phyloP scores from a whole-genome alignment of 2,329 filamentous ascomycete species.

The Trichoderma polysporum region DNA sequence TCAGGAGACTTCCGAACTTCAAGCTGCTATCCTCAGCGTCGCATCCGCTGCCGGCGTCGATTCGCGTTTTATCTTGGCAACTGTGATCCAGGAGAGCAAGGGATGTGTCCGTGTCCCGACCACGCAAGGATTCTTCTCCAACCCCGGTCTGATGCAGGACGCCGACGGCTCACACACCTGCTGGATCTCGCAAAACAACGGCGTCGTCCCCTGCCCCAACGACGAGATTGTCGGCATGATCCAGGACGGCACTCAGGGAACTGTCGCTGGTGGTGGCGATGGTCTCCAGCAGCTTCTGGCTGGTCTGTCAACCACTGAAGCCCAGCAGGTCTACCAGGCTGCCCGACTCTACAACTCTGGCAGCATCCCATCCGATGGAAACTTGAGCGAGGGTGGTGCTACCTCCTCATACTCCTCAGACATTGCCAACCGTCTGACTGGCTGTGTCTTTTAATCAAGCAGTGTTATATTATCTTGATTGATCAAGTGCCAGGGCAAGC shows the following conservation, averaged over 20 bases:
- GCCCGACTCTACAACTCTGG: slow-evolving; percentile 26
- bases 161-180: slow-evolving; percentile 40
- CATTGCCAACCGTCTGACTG: slow-evolving; percentile 25
- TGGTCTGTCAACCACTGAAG: not conserved
- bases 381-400: slow-evolving; percentile 21
- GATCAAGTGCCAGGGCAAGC: not conserved
- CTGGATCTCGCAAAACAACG: slow-evolving; percentile 26
- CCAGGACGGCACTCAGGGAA: slow-evolving; percentile 44
- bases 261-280: slow-evolving; percentile 41
- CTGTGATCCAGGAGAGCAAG: slow-evolving; percentile 45
- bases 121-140: slow-evolving; percentile 41
- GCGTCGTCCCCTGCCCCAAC: slow-evolving; percentile 32
- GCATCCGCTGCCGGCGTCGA: slow-evolving; percentile 34
- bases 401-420: slow-evolving; percentile 25
- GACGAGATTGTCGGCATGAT: slow-evolving; percentile 33
- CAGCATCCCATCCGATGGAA: slow-evolving; percentile 23
- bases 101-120: slow-evolving; percentile 44
- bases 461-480: not conserved
- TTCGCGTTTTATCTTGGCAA: slow-evolving; percentile 43
- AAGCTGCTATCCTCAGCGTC: slow-evolving; percentile 34
- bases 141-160: slow-evolving; percentile 44
- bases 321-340: slow-evolving; percentile 22
- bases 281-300: slow-evolving; percentile 33
- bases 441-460: slow-evolving; percentile 17
- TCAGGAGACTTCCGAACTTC: slow-evolving; percentile 11